phyloP scores from a whole-genome alignment of 2,329 filamentous ascomycete species.

The Ustulina deusta region DNA sequence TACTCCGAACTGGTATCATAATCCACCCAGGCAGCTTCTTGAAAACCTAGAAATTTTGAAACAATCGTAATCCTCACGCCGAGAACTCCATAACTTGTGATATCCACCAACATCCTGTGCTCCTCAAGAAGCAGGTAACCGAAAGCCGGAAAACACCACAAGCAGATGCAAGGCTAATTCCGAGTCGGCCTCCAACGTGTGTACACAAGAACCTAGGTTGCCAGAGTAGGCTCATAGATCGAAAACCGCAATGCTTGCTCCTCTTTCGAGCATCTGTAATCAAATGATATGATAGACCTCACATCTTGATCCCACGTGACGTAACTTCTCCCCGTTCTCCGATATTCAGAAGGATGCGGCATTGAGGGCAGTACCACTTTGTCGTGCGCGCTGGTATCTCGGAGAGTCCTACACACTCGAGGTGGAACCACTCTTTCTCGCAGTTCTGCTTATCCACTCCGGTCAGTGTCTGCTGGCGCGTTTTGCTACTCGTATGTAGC shows the following conservation, averaged over 20 bases:
- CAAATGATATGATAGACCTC: conserved; percentile 24
- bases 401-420: conserved; percentile 78
- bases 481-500: conserved; percentile 27
- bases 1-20: conserved; percentile 33
- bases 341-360: conserved; percentile 71
- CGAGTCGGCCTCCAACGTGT: neutral
- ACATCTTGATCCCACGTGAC: conserved; percentile 66
- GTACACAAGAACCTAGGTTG: neutral
- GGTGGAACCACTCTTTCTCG: conserved; percentile 87
- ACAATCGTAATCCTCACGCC: conserved; percentile 14
- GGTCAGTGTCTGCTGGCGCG: conserved; percentile 44
- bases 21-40: conserved; percentile 4
- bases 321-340: conserved; percentile 73
- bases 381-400: conserved; percentile 77
- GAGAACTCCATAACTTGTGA: conserved; percentile 8
- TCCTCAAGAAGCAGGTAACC: neutral
- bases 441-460: conserved; percentile 64
- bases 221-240: neutral
- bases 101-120: neutral
- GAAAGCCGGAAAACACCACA: neutral
- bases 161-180: neutral
- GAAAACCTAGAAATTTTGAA: neutral
- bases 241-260: conserved; percentile 2
- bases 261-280: neutral
- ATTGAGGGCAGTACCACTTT: conserved; percentile 89